Conservation (phyloP, 1,284 basidiomycete species). For the Cystobasidium pallidum region DNA sequence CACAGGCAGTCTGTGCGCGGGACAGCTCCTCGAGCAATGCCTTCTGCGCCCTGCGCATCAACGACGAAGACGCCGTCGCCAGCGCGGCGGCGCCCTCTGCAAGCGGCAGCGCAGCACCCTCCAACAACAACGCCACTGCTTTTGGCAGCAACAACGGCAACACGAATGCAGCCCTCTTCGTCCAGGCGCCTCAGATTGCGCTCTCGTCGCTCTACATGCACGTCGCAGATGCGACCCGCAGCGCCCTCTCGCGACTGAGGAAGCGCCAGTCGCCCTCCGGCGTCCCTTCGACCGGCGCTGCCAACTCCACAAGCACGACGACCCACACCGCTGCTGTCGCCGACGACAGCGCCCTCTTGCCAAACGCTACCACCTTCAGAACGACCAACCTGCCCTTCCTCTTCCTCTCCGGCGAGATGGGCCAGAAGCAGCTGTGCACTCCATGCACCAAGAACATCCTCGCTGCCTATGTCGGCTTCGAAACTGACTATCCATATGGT, state of each 20-base stretch:
- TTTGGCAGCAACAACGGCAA: conserved; percentile 23
- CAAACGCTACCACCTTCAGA: conserved; percentile 70
- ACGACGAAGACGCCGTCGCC: conserved; percentile 48
- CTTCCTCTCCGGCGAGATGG: conserved; percentile 66
- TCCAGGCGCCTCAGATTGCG: conserved; percentile 32
- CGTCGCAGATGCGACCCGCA: conserved; percentile 21
- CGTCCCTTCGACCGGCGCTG: conserved; percentile 1
- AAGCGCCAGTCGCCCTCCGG: conserved; percentile 6
- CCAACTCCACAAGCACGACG: conserved; percentile 25
- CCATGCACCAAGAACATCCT: conserved; percentile 76
- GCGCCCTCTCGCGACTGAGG: conserved; percentile 24
- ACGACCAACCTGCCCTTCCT: conserved; percentile 75
- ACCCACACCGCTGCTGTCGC: conserved; percentile 19
- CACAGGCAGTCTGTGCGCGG: conserved; percentile 71
- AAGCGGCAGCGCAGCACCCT: conserved; percentile 47
- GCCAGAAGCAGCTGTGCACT: conserved; percentile 68
- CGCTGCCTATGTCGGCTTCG: conserved; percentile 73
- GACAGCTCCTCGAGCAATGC: conserved; percentile 65
- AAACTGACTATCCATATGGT: conserved; percentile 69
- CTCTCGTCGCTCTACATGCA: conserved; percentile 32
- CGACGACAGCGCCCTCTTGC: conserved; percentile 59
- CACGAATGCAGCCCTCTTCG: conserved; percentile 3
- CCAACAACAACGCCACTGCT: conserved; percentile 25
- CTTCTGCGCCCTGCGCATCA: conserved; percentile 65
- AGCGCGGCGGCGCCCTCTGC: conserved; percentile 49